Evolutionary conservation across 1,284 basidiomycete species (phyloP).

Genomic region (Mycosarcoma maydis): DNA sequence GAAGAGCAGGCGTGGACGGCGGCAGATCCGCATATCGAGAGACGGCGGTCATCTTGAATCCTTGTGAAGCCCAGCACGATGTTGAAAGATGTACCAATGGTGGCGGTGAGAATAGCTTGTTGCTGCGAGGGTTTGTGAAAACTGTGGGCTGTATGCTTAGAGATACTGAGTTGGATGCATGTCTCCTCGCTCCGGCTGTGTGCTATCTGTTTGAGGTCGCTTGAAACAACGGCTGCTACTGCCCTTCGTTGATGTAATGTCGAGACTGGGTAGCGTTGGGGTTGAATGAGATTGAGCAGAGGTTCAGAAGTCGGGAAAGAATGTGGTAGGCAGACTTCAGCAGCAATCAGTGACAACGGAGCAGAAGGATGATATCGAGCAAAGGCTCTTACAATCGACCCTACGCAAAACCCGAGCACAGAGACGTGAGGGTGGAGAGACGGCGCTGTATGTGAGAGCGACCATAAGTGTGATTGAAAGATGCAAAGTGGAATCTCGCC

Average conservation of each 20-base stretch:
- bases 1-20: conserved; percentile 34
- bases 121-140: too few relatives aligned
- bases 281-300: not conserved
- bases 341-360: not conserved
- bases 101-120: too few relatives aligned
- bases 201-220: not conserved
- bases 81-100: too few relatives aligned
- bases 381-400: too few relatives aligned
- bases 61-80: too few relatives aligned
- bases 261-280: too few relatives aligned
- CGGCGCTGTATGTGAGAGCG: conserved; percentile 14
- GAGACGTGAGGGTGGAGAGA: too few relatives aligned
- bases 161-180: conserved; percentile 17
- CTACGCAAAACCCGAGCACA: too few relatives aligned
- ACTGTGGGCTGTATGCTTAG: not conserved
- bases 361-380: not conserved
- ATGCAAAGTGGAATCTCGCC: conserved; percentile 24
- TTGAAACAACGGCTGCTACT: not conserved
- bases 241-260: not conserved
- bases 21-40: conserved; percentile 29
- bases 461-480: not conserved
- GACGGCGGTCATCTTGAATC: conserved; percentile 31
- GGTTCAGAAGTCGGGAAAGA: not conserved
- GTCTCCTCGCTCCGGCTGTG: not conserved
- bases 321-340: not conserved